Evolutionary conservation across 2,329 filamentous ascomycete species (phyloP), one percentile per base, ranked within the genome.

Genomic region (Madurella fahalii): DNA sequence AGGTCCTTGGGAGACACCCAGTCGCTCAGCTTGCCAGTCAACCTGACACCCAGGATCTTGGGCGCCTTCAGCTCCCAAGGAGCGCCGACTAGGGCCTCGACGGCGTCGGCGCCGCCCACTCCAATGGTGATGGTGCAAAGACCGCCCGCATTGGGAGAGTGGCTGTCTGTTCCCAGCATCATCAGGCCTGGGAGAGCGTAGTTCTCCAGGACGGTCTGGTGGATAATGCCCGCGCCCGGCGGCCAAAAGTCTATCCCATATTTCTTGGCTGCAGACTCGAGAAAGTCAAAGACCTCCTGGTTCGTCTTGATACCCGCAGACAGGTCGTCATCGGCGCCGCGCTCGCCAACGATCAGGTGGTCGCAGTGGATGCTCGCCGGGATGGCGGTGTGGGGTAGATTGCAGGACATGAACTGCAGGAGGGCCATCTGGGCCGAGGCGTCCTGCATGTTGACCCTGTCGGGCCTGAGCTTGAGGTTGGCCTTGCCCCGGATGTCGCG

Each of bases 371-470:
- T 96, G 71, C 92, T 96, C 47, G 94, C 93, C 11, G 94, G 94
- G 47, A 99, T 93, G 9, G 92, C 92, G 2, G 94, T 96, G 56
- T 84, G 84, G 30, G 87, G 88, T 51, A 99, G 80, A 52, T 90
- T 89, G 72, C 94, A 99, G 30, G 89, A 90, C 93, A 99, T 99
- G 80, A 99, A 99, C 74, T 99, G 94, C 64, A 99, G 77, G 61
- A 99, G 77, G 1, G 94, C 94, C 94, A 99, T 99, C 76, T 99
- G 94, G 5, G 94, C 94, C 31, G 90, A 96, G 13, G 94, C 94
- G 77, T 99, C 94, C 74, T 99, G 94, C 94, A 99, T 99, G 61
- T 95, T 95, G 64, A 97, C 94, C 50, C 94, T 84, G 72, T 99
- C 94, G 18, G 94, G 94, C 74, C 96, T 96, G 72, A 99, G 87